These are phyloP conservation scores for Globisporangium solare DNA, from an alignment of 352 stramenopile species.

Conservation along the genomic window DNA sequence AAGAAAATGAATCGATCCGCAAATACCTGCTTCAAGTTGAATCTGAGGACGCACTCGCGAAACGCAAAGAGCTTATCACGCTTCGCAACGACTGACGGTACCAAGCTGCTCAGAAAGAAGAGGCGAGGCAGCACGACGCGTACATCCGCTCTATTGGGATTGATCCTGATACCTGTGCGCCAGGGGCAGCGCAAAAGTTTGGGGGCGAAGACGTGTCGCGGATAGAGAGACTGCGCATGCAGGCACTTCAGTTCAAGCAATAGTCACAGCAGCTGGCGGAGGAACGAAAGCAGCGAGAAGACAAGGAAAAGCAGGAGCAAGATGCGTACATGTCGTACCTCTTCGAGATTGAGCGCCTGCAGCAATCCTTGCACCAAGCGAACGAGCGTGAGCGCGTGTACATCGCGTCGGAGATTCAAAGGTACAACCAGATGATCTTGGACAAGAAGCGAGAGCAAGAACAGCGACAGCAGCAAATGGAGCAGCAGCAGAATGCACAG, in stretches of 20 bases:
- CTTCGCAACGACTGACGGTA: slow-evolving; percentile 62
- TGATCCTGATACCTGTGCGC: slow-evolving; percentile 46
- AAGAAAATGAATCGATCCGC: slow-evolving; percentile 63
- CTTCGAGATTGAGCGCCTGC: slow-evolving; percentile 49
- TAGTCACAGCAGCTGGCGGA: slow-evolving; percentile 57
- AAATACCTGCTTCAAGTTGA: slow-evolving; percentile 77
- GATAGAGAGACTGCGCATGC: slow-evolving; percentile 53
- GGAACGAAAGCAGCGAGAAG: slow-evolving; percentile 37
- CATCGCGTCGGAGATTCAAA: slow-evolving; percentile 42
- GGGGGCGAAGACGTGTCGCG: slow-evolving; percentile 52
- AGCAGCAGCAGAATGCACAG: slow-evolving; percentile 44
- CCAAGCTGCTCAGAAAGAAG: slow-evolving; percentile 28
- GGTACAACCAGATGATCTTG: slow-evolving; percentile 47
- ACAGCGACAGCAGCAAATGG: slow-evolving; percentile 23
- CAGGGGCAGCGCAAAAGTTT: slow-evolving; percentile 65
- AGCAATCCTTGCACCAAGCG: slow-evolving; percentile 48
- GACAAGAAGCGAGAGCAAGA: slow-evolving; percentile 39
- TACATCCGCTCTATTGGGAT: slow-evolving; percentile 32
- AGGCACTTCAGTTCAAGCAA: slow-evolving; percentile 65
- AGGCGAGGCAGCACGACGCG: slow-evolving; percentile 26
- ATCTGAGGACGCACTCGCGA: slow-evolving; percentile 56
- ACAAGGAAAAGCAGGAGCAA: slow-evolving; percentile 32
- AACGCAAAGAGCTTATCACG: slow-evolving; percentile 55
- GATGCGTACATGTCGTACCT: slow-evolving; percentile 41
- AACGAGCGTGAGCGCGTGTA: slow-evolving; percentile 48